Base-by-base conservation (phyloP, 1,284 basidiomycete species). In the Rhodotorula mucilaginosa region DNA sequence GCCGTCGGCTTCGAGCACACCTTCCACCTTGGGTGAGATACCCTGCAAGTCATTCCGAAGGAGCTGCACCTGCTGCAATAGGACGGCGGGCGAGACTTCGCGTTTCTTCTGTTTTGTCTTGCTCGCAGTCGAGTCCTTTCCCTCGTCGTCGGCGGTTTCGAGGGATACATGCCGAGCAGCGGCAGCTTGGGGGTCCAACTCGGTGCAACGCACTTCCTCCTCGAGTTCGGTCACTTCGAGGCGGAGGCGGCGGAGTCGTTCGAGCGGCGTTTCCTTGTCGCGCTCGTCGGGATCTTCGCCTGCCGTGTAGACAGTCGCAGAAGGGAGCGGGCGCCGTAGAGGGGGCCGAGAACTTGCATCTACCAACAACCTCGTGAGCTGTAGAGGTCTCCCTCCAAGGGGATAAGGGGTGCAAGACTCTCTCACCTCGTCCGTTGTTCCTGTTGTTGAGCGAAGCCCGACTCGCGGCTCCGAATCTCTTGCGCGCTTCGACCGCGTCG, bases 211-310 rank as follows among this genome's bases (percentile, higher is more conserved):
- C 12, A 84, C 73, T 49, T 84, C 80, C 57, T 78, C 74, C 74
- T 85, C 84, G 10, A 85, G 78, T 69, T 84, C 82, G 6, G 79
- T 79, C 3, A 84, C 74, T 69, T 85, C 84, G 26, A 80, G 81
- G 61, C 83, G 80, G 15, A 85, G 76, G 29, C 84, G 74, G 2
- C 83, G 76, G 16, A 85, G 73, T 5, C 82, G 77, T 13, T 82
- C 81, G 34, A 81, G 76, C 2, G 82, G 79, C 1, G 82, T 81
- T 73, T 84, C 83, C 23, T 71, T 63, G 31, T 74, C 72, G 6
- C 65, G 60, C 19, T 74, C 69, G 16, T 77, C 72, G 7, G 72
- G 69, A 31, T 48, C 56, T 31, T 47, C 48, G n/a, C 47, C 57
- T 5, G 49, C 31, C 16, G 48, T 51, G 58, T 73, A 72, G 47